A percentile compares a stretch with the other conserved stretches of the same genome.
These are phyloP conservation scores for Solioccasus polychromus DNA, from an alignment of 768 basidiomycete species.

Conservation along the genomic window DNA sequence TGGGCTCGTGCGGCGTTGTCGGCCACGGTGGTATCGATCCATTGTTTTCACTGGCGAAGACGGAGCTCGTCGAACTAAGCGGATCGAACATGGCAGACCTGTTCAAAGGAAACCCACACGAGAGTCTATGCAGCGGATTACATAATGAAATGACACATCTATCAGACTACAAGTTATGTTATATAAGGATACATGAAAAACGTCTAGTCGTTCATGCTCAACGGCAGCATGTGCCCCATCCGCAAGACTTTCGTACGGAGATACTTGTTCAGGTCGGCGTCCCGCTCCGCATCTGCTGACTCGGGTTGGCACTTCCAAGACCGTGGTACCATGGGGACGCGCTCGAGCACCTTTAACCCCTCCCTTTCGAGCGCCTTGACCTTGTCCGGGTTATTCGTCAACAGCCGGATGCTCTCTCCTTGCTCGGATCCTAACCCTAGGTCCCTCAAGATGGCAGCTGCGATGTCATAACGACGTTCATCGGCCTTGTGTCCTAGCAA, in stretches of 20 bases:
- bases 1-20: slow-evolving; percentile 71
- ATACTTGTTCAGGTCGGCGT: slow-evolving; percentile 91
- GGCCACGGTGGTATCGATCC: slow-evolving; percentile 69
- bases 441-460: slow-evolving; percentile 86
- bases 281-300: slow-evolving; percentile 35
- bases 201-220: slow-evolving; percentile 27
- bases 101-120: not conserved
- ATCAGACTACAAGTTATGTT: not conserved
- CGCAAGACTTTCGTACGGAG: slow-evolving; percentile 92
- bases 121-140: slow-evolving; percentile 5
- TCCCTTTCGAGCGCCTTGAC: slow-evolving; percentile 83
- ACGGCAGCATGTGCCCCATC: slow-evolving; percentile 92
- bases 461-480: slow-evolving; percentile 89
- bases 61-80: slow-evolving; percentile 51
- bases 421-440: slow-evolving; percentile 64
- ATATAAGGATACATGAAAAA: not conserved
- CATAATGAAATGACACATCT: slow-evolving; percentile 7
- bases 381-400: slow-evolving; percentile 99
- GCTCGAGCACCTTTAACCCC: slow-evolving; percentile 73
- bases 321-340: slow-evolving; percentile 92
- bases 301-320: slow-evolving; percentile 58
- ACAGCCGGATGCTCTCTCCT: slow-evolving; percentile 63
- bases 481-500: slow-evolving; percentile 94
- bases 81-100: slow-evolving; percentile 63
- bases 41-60: slow-evolving; percentile 49